A percentile compares a stretch with the other conserved stretches of the same genome.
phyloP scores from a whole-genome alignment of 257 asterid species.

The Solanum pinnatisectum region DNA sequence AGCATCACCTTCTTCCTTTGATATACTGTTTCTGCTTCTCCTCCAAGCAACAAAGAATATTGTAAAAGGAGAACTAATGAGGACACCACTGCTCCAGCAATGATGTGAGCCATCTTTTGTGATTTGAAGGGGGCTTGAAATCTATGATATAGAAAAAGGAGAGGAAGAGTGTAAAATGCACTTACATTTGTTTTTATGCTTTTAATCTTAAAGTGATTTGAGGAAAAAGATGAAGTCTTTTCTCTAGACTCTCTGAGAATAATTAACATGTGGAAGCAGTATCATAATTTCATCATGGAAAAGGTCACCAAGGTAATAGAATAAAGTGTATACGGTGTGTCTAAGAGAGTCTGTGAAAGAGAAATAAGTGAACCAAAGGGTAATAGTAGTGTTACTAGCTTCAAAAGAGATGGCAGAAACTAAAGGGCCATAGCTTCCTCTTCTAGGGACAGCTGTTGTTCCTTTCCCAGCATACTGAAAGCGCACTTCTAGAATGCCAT shows the following conservation, averaged over 20 bases:
- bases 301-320: not conserved
- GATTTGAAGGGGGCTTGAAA: not conserved
- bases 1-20: not conserved
- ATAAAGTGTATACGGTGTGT: not conserved
- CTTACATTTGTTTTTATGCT: not conserved
- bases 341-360: not conserved
- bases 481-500: slow-evolving; percentile 14
- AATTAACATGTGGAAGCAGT: not conserved
- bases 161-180: not conserved
- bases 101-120: not conserved
- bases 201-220: not conserved
- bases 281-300: not conserved
- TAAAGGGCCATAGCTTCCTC: slow-evolving; percentile 24
- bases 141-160: not conserved
- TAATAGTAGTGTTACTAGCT: not conserved
- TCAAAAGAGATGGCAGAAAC: slow-evolving; percentile 26
- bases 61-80: not conserved
- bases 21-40: not conserved
- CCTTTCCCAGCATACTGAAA: slow-evolving; percentile 29
- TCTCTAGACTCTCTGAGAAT: not conserved
- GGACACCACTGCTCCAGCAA: not conserved
- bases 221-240: not conserved
- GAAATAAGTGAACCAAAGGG: not conserved
- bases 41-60: not conserved
- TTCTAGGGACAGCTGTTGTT: slow-evolving; percentile 2